Evolutionary conservation across 768 basidiomycete species (phyloP).

Genomic region (Erythrobasidium yunnanense): DNA sequence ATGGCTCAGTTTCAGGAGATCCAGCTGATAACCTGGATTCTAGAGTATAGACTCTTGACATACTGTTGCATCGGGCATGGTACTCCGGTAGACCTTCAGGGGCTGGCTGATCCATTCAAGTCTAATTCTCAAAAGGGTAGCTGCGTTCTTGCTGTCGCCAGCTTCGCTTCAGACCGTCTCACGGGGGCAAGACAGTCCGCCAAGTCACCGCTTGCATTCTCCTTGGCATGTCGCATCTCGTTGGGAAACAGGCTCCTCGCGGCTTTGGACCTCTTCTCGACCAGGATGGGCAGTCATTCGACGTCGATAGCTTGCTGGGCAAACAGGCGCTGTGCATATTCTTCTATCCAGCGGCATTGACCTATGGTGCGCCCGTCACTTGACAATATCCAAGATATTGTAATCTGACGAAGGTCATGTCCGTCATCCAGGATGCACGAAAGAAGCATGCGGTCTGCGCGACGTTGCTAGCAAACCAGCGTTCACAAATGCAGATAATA

Average conservation of each 20-base stretch:
- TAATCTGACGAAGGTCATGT: not conserved
- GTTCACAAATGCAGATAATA: conserved; percentile 1
- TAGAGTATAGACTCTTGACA: too few relatives aligned
- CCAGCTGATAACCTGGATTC: too few relatives aligned
- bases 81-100: too few relatives aligned
- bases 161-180: too few relatives aligned
- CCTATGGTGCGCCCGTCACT: not conserved
- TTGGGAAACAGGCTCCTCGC: conserved; percentile 9
- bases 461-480: conserved; percentile 6
- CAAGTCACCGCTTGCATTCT: too few relatives aligned
- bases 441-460: conserved; percentile 19
- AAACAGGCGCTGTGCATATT: not conserved
- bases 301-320: not conserved
- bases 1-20: too few relatives aligned
- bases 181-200: too few relatives aligned
- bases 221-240: conserved; percentile 14
- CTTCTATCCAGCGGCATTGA: conserved; percentile 21
- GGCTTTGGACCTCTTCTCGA: not conserved
- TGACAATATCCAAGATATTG: not conserved
- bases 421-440: conserved; percentile 13
- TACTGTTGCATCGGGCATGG: too few relatives aligned
- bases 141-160: too few relatives aligned
- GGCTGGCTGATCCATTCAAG: too few relatives aligned
- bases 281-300: not conserved
- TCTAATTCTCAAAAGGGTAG: too few relatives aligned